phyloP scores from a whole-genome alignment of 768 basidiomycete genomes.

The Termitomyces sp. region DNA sequence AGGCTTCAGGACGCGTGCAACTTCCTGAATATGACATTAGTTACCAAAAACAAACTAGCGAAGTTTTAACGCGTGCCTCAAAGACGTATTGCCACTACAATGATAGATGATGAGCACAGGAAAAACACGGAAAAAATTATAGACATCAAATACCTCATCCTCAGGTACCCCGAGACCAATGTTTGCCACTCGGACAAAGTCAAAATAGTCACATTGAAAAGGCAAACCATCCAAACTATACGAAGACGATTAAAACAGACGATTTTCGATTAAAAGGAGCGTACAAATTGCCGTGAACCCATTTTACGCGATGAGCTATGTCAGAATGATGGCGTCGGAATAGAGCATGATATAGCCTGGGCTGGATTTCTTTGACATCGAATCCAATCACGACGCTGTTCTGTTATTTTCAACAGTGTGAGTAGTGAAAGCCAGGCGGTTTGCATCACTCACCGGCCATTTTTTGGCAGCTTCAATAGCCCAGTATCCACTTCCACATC shows the following conservation, averaged over 20 bases:
- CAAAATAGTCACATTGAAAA: constrained; percentile 53
- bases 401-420: constrained; percentile 26
- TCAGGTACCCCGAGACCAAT: constrained; percentile 71
- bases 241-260: constrained; percentile 3
- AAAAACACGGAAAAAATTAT: neutral
- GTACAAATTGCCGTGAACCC: constrained; percentile 70
- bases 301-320: constrained; percentile 49
- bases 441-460: constrained; percentile 51
- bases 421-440: constrained; percentile 1
- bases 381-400: constrained; percentile 54
- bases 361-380: constrained; percentile 55
- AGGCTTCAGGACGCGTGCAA: constrained; percentile 60
- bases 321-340: constrained; percentile 31
- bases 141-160: constrained; percentile 44
- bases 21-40: constrained; percentile 43
- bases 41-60: constrained; percentile 10
- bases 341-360: constrained; percentile 29
- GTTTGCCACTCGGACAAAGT: constrained; percentile 61
- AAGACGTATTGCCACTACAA: constrained; percentile 62
- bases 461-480: constrained; percentile 61
- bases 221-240: constrained; percentile 62
- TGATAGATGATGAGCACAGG: constrained; percentile 10
- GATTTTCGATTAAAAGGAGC: constrained; percentile 16
- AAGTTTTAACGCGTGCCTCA: constrained; percentile 34
- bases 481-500: constrained; percentile 73